Evolutionary conservation across 805 yeast genomes (phyloP).

Genomic region (Yarrowia keelungensis): DNA sequence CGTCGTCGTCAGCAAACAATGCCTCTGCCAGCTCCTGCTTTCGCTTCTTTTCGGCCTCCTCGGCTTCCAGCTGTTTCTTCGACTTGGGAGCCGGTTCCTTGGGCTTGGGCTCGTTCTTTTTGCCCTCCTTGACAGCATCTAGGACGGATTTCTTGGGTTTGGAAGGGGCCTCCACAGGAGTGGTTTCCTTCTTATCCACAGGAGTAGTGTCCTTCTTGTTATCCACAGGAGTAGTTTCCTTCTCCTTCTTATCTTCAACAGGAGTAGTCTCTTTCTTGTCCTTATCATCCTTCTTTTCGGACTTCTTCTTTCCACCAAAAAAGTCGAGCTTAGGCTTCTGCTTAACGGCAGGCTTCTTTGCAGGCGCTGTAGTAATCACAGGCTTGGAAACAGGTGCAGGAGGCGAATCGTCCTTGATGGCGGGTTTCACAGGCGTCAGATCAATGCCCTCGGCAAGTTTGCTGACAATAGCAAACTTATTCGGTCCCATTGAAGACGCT

Average conservation of each 20-base stretch:
- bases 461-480: slow-evolving; percentile 30
- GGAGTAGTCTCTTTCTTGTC: neutral
- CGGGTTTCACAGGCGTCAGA: neutral
- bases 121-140: slow-evolving; percentile 4
- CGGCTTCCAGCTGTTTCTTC: slow-evolving; percentile 12
- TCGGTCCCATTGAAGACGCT: slow-evolving; percentile 4
- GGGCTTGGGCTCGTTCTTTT: slow-evolving; percentile 15
- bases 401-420: slow-evolving; percentile 2
- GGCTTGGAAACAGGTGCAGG: slow-evolving; percentile 4
- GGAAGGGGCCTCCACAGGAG: too few species aligned
- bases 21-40: slow-evolving; percentile 31
- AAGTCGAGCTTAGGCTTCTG: slow-evolving; percentile 26
- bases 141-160: neutral
- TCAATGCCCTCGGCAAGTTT: neutral
- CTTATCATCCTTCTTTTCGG: neutral
- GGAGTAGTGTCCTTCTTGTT: neutral
- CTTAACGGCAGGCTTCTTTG: slow-evolving; percentile 1
- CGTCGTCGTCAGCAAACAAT: slow-evolving; percentile 24
- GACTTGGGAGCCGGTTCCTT: slow-evolving; percentile 1
- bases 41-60: slow-evolving; percentile 13
- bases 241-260: neutral
- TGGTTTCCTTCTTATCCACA: neutral
- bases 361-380: neutral
- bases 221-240: neutral
- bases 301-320: slow-evolving; percentile 25